These are phyloP conservation scores for Sherardia arvensis DNA, from an alignment of 257 asterid species.

Conservation along the genomic window DNA sequence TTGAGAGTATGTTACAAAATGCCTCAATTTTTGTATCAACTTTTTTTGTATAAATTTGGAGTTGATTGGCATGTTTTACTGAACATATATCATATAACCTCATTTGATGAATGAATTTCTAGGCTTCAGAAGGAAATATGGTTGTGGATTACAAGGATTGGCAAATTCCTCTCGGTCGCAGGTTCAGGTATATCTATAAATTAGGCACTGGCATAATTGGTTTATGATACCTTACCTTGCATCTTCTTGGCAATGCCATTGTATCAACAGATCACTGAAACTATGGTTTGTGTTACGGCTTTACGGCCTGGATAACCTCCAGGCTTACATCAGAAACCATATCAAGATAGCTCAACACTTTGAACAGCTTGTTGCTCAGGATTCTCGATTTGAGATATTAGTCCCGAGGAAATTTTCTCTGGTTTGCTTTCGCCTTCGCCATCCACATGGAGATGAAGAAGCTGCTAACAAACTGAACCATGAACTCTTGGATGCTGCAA, in stretches of 20 bases:
- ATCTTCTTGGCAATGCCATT: constrained; percentile 4
- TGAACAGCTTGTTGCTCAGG: constrained; percentile 64
- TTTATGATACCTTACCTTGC: neutral
- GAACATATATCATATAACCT: neutral
- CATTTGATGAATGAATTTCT: constrained; percentile 12
- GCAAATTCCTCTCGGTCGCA: constrained; percentile 96
- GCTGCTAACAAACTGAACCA: constrained; percentile 48
- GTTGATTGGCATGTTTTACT: neutral
- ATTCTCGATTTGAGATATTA: constrained; percentile 85
- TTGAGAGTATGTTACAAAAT: no score
- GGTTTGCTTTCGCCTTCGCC: constrained; percentile 70
- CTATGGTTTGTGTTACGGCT: constrained; percentile 94
- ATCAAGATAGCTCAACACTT: constrained; percentile 57
- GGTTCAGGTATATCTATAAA: constrained; percentile 55
- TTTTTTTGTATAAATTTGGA: neutral
- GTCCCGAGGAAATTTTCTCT: constrained; percentile 66
- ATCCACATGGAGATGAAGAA: constrained; percentile 32
- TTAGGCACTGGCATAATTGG: neutral
- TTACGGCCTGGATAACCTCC: constrained; percentile 83
- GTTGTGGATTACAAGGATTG: constrained; percentile 98
- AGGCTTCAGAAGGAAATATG: constrained; percentile 74
- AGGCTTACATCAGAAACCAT: constrained; percentile 78
- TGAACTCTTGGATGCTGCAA: constrained; percentile 62
- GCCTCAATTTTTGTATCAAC: neutral
- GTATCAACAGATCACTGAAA: constrained; percentile 66